A percentile compares a stretch with the other conserved stretches of the same genome.
Evolutionary conservation across 2,329 filamentous ascomycete genomes (phyloP).

Genomic region (Arthrobotrys megalospora): DNA sequence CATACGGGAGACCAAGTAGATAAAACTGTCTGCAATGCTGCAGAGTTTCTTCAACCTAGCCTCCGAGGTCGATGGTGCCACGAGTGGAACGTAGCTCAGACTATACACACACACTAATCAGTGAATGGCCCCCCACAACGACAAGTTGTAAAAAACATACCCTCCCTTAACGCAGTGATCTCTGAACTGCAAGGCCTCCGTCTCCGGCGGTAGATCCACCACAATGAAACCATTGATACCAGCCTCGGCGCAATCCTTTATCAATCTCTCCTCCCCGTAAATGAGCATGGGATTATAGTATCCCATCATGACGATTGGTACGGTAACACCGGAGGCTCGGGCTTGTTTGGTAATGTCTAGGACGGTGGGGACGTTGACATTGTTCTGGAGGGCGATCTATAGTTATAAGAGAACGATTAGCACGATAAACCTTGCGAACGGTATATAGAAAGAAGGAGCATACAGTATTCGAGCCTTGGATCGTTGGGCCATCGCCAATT

Average conservation of each 20-base stretch:
- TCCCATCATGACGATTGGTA: slow-evolving; percentile 94
- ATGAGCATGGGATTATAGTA: slow-evolving; percentile 98
- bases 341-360: slow-evolving; percentile 88
- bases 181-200: slow-evolving; percentile 90
- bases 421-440: slow-evolving; percentile 45
- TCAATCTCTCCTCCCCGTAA: slow-evolving; percentile 91
- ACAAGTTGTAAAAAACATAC: slow-evolving; percentile 69
- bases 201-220: slow-evolving; percentile 91
- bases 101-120: slow-evolving; percentile 67
- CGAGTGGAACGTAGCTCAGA: slow-evolving; percentile 95
- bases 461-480: slow-evolving; percentile 93
- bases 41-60: slow-evolving; percentile 95
- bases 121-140: neutral
- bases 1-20: slow-evolving; percentile 98
- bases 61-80: slow-evolving; percentile 93
- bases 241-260: slow-evolving; percentile 85
- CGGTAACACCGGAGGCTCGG: slow-evolving; percentile 80
- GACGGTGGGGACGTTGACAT: slow-evolving; percentile 84
- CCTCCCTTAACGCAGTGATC: slow-evolving; percentile 83
- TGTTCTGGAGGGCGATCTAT: slow-evolving; percentile 83
- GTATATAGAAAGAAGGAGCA: slow-evolving; percentile 61
- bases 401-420: slow-evolving; percentile 1
- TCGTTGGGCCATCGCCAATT: slow-evolving; percentile 96
- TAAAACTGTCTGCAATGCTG: slow-evolving; percentile 97
- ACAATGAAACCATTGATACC: slow-evolving; percentile 97